Conservation (phyloP, 2,329 filamentous ascomycete species). For the Aspergillus pseudonomiae region DNA sequence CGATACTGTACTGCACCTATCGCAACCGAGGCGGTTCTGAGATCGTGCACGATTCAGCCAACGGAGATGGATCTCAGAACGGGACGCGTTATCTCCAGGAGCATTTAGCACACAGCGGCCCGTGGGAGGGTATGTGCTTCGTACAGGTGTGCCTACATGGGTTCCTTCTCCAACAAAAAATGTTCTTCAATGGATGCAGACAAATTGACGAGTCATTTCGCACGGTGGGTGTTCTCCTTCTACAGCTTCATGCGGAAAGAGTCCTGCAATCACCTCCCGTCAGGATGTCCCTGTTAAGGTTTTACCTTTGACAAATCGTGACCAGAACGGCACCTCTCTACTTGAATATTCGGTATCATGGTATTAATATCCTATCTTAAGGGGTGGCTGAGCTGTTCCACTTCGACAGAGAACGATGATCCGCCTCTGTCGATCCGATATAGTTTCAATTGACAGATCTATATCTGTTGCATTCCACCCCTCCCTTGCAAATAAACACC, state of each 20-base stretch:
- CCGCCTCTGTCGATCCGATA: neutral
- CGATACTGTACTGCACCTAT: neutral
- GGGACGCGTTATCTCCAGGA: neutral
- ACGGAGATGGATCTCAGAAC: neutral
- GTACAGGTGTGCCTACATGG: constrained; percentile 4
- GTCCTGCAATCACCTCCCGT: neutral
- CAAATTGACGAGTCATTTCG: constrained; percentile 3
- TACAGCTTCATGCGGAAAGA: neutral
- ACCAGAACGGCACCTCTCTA: neutral
- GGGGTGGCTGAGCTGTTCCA: neutral
- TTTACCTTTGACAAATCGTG: neutral
- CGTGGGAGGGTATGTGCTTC: constrained; percentile 13
- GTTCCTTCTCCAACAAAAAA: neutral
- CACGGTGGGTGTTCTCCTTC: neutral
- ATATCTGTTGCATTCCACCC: neutral
- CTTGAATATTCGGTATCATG: neutral
- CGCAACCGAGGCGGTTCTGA: neutral
- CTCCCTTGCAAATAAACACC: neutral
- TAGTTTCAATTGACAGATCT: constrained; percentile 1
- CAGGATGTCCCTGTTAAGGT: neutral
- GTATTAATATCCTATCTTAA: neutral
- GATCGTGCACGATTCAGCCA: neutral
- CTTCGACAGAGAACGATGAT: neutral
- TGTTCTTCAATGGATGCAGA: neutral
- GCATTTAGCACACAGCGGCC: constrained; percentile 2